phyloP scores from a whole-genome alignment of 208 protist species.

The Leishmania martiniquensis region DNA sequence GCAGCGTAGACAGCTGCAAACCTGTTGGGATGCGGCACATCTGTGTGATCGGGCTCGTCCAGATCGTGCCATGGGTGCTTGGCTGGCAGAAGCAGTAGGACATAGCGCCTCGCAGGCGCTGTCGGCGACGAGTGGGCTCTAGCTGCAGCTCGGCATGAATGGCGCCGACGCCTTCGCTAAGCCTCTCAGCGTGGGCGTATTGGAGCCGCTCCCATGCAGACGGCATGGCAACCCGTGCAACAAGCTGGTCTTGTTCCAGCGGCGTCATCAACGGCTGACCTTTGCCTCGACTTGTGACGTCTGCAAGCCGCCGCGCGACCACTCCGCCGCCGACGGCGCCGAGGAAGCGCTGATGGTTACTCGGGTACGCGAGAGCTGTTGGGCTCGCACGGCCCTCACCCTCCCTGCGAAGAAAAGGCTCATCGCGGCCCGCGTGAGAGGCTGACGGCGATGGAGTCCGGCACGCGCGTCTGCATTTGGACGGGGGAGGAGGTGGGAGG shows the following conservation, averaged over 20 bases:
- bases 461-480: background rate
- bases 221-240: slow-evolving; percentile 26
- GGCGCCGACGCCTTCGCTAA: slow-evolving; percentile 24
- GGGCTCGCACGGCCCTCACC: slow-evolving; percentile 25
- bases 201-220: slow-evolving; percentile 32
- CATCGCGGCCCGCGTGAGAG: slow-evolving; percentile 33
- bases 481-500: too few relatives aligned
- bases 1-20: slow-evolving; percentile 51
- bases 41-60: slow-evolving; percentile 32
- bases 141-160: background rate
- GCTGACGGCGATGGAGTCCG: slow-evolving; percentile 18
- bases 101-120: too few relatives aligned
- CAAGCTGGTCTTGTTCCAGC: background rate
- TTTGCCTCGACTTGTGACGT: too few relatives aligned
- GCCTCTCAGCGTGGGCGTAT: slow-evolving; percentile 5
- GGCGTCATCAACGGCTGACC: background rate
- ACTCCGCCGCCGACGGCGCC: background rate
- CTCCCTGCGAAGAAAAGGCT: slow-evolving; percentile 31
- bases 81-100: too few relatives aligned
- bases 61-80: too few relatives aligned
- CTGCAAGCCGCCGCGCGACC: background rate
- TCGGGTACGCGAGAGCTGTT: slow-evolving; percentile 41
- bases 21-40: slow-evolving; percentile 36
- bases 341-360: slow-evolving; percentile 25
- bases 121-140: background rate